Base-by-base conservation (phyloP, 495 filamentous ascomycete genomes). In the Neurospora terricola region DNA sequence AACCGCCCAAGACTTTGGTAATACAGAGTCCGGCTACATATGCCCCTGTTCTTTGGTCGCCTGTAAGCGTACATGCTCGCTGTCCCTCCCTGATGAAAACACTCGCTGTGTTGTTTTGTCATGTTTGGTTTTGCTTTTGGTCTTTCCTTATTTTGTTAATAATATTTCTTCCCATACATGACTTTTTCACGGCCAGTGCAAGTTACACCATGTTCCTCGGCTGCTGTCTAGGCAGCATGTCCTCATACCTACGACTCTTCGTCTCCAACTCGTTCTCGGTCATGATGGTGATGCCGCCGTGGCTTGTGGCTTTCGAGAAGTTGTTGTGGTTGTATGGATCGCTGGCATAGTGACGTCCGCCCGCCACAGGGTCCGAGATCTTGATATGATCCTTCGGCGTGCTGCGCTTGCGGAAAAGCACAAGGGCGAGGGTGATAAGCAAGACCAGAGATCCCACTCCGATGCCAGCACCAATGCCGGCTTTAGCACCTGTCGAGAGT, bases 171-270 rank as follows among this genome's bases (percentile, higher is more conserved):
- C 30, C 42, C 38, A 48, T 27, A 21, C 70, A 38, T n/a, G 38
- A 42, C 42, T 71, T 70, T 14, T 27, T 73, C 43, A 10, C 38
- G 14, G 5, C 36, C 62, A n/a, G 27, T 69, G 45, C 23, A 18
- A 59, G 37, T 18, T 77, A 86, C 11, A 86, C 82, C 84, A 86
- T 85, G 18, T 79, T 78, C 69, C 78, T 78, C 21, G 85, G 85
- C 72, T 81, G 74, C 43, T 81, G 76, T 23, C 82, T 76, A 54
- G 83, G 83, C 11, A 80, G 62, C 82, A 87, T 81, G 54, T 86
- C 83, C 72, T 87, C 84, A 72, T 87, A 87, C 34, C 82, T 80
- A 21, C 78, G 80, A 21, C 81, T 81, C 70, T 82, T 80, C 71
- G 80, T 75, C 73, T 86, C 83, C 40, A 85, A 74, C 38, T 83